A percentile compares a stretch with the other conserved stretches of the same genome.
phyloP scores from a whole-genome alignment of 2,329 filamentous ascomycete genomes.

The Paraphaeosphaeria sporulosa region DNA sequence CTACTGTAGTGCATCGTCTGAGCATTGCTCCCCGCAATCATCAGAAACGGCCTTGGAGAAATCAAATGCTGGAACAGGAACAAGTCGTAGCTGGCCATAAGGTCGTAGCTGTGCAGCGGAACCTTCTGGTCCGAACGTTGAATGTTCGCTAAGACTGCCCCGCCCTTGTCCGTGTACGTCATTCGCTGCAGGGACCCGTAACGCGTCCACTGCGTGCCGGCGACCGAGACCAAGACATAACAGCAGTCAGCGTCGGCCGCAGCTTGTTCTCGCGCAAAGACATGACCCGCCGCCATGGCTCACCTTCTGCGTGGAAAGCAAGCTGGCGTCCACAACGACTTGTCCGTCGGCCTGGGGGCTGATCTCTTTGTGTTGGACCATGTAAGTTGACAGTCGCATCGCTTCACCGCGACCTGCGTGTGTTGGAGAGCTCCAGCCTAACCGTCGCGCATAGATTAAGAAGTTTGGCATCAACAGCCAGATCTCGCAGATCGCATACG shows the following conservation, averaged over 20 bases:
- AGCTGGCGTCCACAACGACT: conserved; percentile 88
- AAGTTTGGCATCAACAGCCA: conserved; percentile 67
- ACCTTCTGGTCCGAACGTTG: too few species aligned
- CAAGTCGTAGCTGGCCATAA: too few species aligned
- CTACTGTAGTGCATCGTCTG: too few species aligned
- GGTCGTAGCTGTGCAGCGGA: too few species aligned
- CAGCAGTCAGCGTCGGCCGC: neutral
- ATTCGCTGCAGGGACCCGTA: conserved; percentile 11
- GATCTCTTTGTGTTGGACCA: conserved; percentile 85
- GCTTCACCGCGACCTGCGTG: conserved; percentile 20
- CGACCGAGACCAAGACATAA: conserved; percentile 13
- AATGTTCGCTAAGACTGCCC: neutral
- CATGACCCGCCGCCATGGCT: conserved; percentile 68
- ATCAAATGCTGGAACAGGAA: too few species aligned
- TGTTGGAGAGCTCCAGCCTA: conserved; percentile 21
- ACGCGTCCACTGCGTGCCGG: conserved; percentile 11
- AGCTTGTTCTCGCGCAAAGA: conserved; percentile 24
- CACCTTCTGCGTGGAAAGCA: conserved; percentile 92
- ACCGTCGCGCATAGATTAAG: conserved; percentile 36
- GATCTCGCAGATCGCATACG: conserved; percentile 83
- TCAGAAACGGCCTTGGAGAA: too few species aligned
- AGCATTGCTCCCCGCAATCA: too few species aligned
- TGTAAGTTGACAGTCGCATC: conserved; percentile 53
- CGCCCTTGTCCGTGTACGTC: conserved; percentile 7
- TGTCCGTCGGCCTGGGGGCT: conserved; percentile 80